Conservation (phyloP, 163 green algal genomes). For the Scenedesmus sp. region DNA sequence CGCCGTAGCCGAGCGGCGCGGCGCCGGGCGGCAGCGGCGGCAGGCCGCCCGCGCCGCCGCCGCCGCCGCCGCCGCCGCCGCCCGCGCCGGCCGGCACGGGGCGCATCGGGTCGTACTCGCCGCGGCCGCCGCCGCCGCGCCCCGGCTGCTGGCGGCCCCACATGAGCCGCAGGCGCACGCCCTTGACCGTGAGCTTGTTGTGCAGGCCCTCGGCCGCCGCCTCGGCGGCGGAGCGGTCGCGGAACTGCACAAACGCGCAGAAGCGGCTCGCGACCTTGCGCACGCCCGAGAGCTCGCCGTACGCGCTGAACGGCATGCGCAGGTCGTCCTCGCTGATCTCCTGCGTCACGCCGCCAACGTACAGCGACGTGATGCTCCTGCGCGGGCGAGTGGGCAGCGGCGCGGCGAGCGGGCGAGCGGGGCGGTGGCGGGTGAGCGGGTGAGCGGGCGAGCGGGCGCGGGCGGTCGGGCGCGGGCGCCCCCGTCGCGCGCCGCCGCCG, state of each 20-base stretch:
- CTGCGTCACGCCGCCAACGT: conserved; percentile 82
- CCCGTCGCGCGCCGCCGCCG: too few species aligned
- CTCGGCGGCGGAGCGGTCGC: conserved; percentile 72
- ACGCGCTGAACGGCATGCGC: conserved; percentile 86
- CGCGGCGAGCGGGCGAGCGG: too few species aligned
- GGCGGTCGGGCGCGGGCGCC: too few species aligned
- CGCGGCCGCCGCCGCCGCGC: not conserved
- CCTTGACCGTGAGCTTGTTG: conserved; percentile 86
- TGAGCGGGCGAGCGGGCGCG: too few species aligned
- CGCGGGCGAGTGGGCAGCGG: too few species aligned
- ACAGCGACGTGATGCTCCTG: conserved; percentile 71
- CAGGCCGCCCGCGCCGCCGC: conserved; percentile 7
- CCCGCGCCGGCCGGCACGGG: conserved; percentile 35
- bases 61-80: not conserved
- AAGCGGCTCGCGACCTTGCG: conserved; percentile 66
- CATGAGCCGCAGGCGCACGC: conserved; percentile 82
- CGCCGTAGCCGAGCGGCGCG: too few species aligned
- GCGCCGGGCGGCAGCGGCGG: conserved; percentile 22
- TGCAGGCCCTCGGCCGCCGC: conserved; percentile 81
- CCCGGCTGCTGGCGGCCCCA: conserved; percentile 83
- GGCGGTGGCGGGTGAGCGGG: too few species aligned
- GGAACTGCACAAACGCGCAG: conserved; percentile 96
- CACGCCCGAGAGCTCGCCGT: conserved; percentile 87
- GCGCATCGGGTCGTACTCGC: conserved; percentile 52
- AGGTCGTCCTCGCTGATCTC: conserved; percentile 90